These are phyloP conservation scores for Daphne laureola DNA, from an alignment of 441 rosid genomes.

Conservation along the genomic window DNA sequence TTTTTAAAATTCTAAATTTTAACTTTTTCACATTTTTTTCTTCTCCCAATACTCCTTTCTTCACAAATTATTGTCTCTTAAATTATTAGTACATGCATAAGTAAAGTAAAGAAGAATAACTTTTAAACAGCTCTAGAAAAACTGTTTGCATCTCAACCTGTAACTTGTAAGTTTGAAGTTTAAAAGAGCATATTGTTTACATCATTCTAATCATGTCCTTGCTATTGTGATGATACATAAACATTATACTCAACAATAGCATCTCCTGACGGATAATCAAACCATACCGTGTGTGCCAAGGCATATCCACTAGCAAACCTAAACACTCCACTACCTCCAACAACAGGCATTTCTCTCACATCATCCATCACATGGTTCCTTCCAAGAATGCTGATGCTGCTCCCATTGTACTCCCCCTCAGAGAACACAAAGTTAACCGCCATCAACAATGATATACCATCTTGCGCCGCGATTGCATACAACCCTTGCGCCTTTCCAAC, in stretches of 20 bases:
- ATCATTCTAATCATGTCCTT: too few species aligned
- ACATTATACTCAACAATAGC: constrained; percentile 28
- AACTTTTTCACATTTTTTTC: too few species aligned
- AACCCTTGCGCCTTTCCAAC: constrained; percentile 32
- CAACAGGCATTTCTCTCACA: constrained; percentile 32
- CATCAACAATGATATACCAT: constrained; percentile 24
- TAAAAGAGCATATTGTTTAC: too few species aligned
- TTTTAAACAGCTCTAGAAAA: too few species aligned
- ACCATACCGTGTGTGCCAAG: constrained; percentile 25
- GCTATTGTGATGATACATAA: constrained; percentile 7
- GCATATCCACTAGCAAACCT: constrained; percentile 29
- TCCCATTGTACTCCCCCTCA: constrained; percentile 26
- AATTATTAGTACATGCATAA: too few species aligned
- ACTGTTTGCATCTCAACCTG: too few species aligned
- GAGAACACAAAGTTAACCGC: constrained; percentile 23
- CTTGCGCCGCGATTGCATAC: constrained; percentile 28
- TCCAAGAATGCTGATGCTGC: constrained; percentile 29
- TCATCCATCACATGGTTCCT: constrained; percentile 16
- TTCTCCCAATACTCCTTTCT: too few species aligned
- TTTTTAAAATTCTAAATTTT: too few species aligned
- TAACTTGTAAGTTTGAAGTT: too few species aligned
- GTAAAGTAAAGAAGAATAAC: too few species aligned
- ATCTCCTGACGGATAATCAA: constrained; percentile 21
- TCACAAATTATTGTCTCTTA: too few species aligned
- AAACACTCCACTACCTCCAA: constrained; percentile 31